Conservation (phyloP, 140 eudicot species). For the Anethum foeniculum region DNA sequence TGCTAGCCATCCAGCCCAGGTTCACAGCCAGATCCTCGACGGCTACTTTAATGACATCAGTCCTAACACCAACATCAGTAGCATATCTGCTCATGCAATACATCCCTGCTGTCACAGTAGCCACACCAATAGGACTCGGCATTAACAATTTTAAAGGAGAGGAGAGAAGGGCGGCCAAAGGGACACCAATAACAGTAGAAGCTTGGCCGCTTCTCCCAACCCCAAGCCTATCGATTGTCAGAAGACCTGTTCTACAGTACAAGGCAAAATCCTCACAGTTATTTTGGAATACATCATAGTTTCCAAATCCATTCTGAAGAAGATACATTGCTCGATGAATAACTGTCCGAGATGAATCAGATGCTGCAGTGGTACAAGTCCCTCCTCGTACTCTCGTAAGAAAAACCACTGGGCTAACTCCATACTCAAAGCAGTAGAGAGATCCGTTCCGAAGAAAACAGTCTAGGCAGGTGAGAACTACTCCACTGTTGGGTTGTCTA, state of each 20-base stretch:
- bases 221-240: constrained; percentile 50
- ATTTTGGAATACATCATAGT: constrained; percentile 68
- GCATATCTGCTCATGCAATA: constrained; percentile 84
- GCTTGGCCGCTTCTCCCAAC: constrained; percentile 96
- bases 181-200: constrained; percentile 77
- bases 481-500: constrained; percentile 76
- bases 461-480: constrained; percentile 75
- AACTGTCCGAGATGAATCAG: constrained; percentile 51
- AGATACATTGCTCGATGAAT: constrained; percentile 89
- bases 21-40: constrained; percentile 76
- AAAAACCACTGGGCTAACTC: constrained; percentile 58
- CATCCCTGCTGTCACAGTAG: constrained; percentile 81
- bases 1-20: constrained; percentile 51
- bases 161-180: constrained; percentile 67
- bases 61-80: constrained; percentile 85
- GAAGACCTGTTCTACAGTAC: constrained; percentile 85
- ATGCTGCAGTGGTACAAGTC: constrained; percentile 78
- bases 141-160: constrained; percentile 60
- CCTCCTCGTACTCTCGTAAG: constrained; percentile 91
- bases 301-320: constrained; percentile 81
- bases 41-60: constrained; percentile 75
- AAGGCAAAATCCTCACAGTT: constrained; percentile 94
- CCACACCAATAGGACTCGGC: constrained; percentile 90
- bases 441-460: constrained; percentile 68
- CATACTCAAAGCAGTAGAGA: constrained; percentile 66